phyloP scores from a whole-genome alignment of 1,284 basidiomycete species.

The Irpex sp. region DNA sequence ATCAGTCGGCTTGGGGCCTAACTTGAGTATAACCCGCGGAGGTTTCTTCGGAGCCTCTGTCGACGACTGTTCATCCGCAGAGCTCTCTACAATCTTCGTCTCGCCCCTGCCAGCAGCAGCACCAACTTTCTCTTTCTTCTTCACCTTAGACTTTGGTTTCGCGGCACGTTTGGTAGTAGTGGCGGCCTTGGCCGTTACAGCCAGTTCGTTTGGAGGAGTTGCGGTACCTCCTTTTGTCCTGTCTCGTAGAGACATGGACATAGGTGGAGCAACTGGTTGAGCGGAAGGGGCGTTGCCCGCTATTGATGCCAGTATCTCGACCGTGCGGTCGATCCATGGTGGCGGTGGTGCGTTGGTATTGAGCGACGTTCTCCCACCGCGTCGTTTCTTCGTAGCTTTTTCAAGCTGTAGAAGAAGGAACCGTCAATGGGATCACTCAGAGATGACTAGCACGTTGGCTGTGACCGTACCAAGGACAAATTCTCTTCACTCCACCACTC shows the following conservation, averaged over 20 bases:
- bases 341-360: constrained; percentile 24
- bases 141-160: background rate
- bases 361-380: constrained; percentile 37
- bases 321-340: constrained; percentile 52
- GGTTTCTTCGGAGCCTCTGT: constrained; percentile 7
- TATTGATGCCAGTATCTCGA: constrained; percentile 38
- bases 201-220: background rate
- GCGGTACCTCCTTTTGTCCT: constrained; percentile 2
- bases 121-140: background rate
- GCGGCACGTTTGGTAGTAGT: background rate
- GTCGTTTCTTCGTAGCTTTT: constrained; percentile 59
- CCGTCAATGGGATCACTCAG: background rate
- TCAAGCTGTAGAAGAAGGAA: constrained; percentile 50
- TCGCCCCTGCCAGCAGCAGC: background rate
- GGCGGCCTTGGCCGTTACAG: background rate
- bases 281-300: constrained; percentile 20
- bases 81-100: background rate
- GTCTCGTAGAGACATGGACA: constrained; percentile 12
- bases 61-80: background rate
- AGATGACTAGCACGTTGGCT: background rate
- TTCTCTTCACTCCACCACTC: constrained; percentile 71
- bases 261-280: constrained; percentile 6
- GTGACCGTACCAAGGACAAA: constrained; percentile 50
- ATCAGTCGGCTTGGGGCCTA: constrained; percentile 4
- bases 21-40: constrained; percentile 12